Conservation (phyloP, 148 eudicot species). For the Chenopodium suecicum region DNA sequence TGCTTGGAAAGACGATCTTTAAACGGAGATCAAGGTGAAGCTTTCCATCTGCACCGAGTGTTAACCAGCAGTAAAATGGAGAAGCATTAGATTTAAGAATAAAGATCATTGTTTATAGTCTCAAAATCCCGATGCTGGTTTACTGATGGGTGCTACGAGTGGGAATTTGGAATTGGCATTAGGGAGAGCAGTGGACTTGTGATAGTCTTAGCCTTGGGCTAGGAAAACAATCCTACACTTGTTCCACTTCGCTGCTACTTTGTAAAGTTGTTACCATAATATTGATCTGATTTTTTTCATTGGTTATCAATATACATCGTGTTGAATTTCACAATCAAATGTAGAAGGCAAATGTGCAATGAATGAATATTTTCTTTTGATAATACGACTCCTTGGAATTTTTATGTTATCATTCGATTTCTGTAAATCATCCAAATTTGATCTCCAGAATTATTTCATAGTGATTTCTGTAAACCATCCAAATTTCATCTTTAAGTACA, state of each 20-base stretch:
- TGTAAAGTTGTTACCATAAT: conserved; percentile 32
- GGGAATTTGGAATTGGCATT: conserved; percentile 4
- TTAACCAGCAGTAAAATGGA: conserved; percentile 46
- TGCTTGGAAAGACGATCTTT: conserved; percentile 72
- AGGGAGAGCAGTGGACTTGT: not conserved
- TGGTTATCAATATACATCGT: not conserved
- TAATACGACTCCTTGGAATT: not conserved
- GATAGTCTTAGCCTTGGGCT: not conserved
- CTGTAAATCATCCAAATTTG: no score
- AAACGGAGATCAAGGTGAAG: conserved; percentile 89
- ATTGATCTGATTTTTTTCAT: conserved; percentile 2
- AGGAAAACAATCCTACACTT: conserved; percentile 4
- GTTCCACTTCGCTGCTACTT: not conserved
- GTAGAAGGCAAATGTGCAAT: conserved; percentile 21
- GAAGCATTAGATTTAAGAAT: conserved; percentile 19
- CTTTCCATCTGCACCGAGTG: conserved; percentile 56
- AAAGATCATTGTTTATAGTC: not conserved
- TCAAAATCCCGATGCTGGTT: not conserved
- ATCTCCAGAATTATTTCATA: no score
- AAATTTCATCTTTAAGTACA: no score
- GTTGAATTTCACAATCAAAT: conserved; percentile 7
- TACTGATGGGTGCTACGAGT: not conserved
- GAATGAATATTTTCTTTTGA: not conserved
- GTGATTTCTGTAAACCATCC: no score
- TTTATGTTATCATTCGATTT: not conserved